Base-by-base conservation (phyloP, 2,329 filamentous ascomycete species). In the Scedosporium apiospermum region DNA sequence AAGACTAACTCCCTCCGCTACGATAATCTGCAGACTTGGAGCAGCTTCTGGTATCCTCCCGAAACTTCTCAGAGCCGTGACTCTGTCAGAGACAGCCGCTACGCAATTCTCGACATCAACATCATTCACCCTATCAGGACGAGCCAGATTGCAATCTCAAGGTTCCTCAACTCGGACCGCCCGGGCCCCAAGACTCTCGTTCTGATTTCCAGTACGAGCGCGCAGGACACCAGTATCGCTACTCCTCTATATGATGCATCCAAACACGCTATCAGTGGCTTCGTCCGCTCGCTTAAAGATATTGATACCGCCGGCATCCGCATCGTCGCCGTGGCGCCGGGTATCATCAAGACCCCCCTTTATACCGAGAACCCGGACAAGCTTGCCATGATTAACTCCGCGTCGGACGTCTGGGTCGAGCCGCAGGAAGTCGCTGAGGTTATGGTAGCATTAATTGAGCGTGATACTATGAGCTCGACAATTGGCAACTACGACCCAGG, bases 341-440 rank as follows among this genome's bases (percentile, higher is more conserved):
- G 76, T 0, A 60, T 78, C 1, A 75, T 80, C 0, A 67, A 70
- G 6, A 81, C 79, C 1, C 79, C 79, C 2, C 64, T 81, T 3
- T 79, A 78, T 76, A 74, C 69, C 0, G 78, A 80, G 1, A 65
- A 78, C 42, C 74, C 76, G 0, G 77, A 80, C 65, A 80, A 79
- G 65, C 64, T 78, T 18, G 66, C 67, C 16, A 71, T 71, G 44
- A 64, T 80, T 0, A 69, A 77, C 6, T 61, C 69, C 27, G 63
- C 63, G 3, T 64, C 67, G 26, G 76, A 78, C 62, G 69, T 64
- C 0, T 80, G 77, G 77, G 73, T 78, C 0, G 75, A 74, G 0
- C 74, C 78, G 0, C 65, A 75, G 1, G 75, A 76, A 53, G 76
- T 80, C 0, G 78, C 79, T 2, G 65, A 73, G 41, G 76, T 73